Evolutionary conservation across 352 stramenopile species (phyloP), one percentile per base, ranked within the genome.

Genomic region (Phytophthora tentaculata): DNA sequence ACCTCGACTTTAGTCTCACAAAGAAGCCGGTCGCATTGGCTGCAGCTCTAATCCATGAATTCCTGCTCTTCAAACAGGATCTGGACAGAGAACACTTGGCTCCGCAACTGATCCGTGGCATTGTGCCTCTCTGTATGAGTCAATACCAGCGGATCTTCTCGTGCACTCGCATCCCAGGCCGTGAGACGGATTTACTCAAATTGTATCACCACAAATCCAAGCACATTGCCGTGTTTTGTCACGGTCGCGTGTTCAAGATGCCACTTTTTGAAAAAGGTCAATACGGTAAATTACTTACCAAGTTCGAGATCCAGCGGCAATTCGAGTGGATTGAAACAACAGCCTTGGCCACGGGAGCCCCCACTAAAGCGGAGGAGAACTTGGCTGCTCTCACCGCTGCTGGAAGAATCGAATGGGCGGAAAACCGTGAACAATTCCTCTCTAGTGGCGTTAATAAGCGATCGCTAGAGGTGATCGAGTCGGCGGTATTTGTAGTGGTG

Each of bases 81-180:
- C 52, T 97, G 28, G 89, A 97, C 69, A 81, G 87, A 26, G 91
- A 97, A 49, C 79, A 90, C 22, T 64, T 97, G 1, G 67, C 87
- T 1, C 89, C 89, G 6, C 83, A 94, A 70, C 80, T 93, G 43
- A 92, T 97, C 23, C 84, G 87, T 22, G 87, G 88, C 52, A 83
- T 96, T 41, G 89, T 97, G 37, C 91, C 91, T 43, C 80, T 97
- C 10, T 97, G 91, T 73, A 97, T 97, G 91, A 83, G 66, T 59
- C 91, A 97, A 74, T 97, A 97, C 73, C 70, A 91, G 50, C 87
- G 91, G 29, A 96, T 97, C 53, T 97, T 97, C 60, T 88, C 78
- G 37, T 97, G 89, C 63, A 97, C 88, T 53, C 88, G 91, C n/a
- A 83, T 97, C 29, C 91, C 91, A 0, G 90, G 91, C 17, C 86